Evolutionary conservation across 257 asterid genomes (phyloP), one percentile per base, ranked within the genome.

Genomic region (Solanum paucissectum): DNA sequence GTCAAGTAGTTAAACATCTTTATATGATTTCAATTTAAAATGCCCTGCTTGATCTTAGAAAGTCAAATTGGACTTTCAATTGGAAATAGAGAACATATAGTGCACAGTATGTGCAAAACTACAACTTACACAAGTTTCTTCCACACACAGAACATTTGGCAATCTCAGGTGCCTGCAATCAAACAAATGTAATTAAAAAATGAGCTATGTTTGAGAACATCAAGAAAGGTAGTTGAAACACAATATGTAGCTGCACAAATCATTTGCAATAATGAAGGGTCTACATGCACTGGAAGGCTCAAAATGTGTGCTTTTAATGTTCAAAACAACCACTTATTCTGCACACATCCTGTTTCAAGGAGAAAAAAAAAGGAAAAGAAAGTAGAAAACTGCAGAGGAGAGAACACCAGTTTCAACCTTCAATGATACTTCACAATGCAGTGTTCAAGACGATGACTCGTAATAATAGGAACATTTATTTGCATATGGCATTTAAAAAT

Each of bases 101-200:
- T 21, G 23, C 84, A 42, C 85, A 44, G 18, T 79, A 79, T 14
- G 27, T 82, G 81, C 79, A 69, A 69, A 21, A 29, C 23, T 69
- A 14, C 13, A 93, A 93, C 99, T 95, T 92, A 95, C 98, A 93
- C 98, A 95, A 86, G 93, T 93, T 92, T 97, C 97, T 69, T 94
- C 91, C 66, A 92, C 91, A 89, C 97, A 95, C 73, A 97, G 95
- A 68, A 90, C 96, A 91, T 91, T 93, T 62, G 94, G 95, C 84
- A 97, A 94, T 86, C 96, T 93, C 88, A 97, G 91, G 88, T 88
- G 93, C 89, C 99, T 96, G 98, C 93, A 91, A 92, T 83, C 91
- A 83, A 88, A 89, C 68, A 87, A 86, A 76, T 52, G 25, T 33
- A 87, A 83, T 25, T 42, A 42, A 84, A 52, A 55, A 25, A 21